Conservation (phyloP, 305 asterid genomes). For the Caryopteris hybrid region DNA sequence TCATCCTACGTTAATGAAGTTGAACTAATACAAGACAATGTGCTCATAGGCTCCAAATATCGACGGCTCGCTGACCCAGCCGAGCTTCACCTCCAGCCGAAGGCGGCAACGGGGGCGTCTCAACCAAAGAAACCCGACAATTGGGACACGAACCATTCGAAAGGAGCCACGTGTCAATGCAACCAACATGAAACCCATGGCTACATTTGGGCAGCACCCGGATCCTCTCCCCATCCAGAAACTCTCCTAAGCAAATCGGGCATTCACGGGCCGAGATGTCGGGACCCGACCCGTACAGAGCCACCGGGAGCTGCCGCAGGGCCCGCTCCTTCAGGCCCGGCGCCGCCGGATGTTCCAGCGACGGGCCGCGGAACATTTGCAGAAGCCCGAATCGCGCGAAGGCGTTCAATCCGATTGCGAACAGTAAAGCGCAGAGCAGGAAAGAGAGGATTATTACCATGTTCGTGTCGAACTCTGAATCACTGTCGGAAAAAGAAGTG, state of each 20-base stretch:
- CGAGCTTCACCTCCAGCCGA: neutral
- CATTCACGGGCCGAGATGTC: conserved; percentile 8
- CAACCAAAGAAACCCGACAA: conserved; percentile 22
- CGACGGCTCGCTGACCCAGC: neutral
- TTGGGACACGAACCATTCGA: conserved; percentile 31
- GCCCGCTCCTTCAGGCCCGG: conserved; percentile 23
- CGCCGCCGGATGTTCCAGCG: neutral
- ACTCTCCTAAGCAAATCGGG: conserved; percentile 34
- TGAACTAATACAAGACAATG: too few species aligned
- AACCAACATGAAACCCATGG: conserved; percentile 25
- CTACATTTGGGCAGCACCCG: conserved; percentile 30
- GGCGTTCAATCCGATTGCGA: conserved; percentile 36
- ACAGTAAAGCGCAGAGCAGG: conserved; percentile 36
- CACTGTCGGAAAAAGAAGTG: neutral
- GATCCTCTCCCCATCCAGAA: conserved; percentile 23
- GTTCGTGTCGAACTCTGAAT: conserved; percentile 33
- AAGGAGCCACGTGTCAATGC: conserved; percentile 28
- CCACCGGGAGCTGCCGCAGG: conserved; percentile 20
- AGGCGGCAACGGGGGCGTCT: neutral
- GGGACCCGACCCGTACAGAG: conserved; percentile 12
- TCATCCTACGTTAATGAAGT: neutral
- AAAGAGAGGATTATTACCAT: conserved; percentile 47
- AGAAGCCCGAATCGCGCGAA: conserved; percentile 32
- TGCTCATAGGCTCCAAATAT: neutral
- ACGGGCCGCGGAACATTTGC: neutral